Evolutionary conservation across 129 eudicot genomes (phyloP), one percentile per base, ranked within the genome.

Genomic region (Saussurea involucrata): DNA sequence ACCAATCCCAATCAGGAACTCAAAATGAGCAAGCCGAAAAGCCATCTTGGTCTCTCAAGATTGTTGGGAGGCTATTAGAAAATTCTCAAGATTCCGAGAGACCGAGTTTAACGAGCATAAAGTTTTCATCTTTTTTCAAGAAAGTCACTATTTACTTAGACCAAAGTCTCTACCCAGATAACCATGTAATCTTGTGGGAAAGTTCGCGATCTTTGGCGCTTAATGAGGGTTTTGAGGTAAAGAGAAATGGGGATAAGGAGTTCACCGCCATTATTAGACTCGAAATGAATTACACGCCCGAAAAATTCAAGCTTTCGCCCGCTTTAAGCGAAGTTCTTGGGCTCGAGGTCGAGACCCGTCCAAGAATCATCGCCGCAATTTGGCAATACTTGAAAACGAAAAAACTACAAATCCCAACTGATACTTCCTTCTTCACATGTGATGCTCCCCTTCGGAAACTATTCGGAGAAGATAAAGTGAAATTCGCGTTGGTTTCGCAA

Each of bases 71-170:
- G 76, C 44, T 94, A 68, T 82, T 94, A 61, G 96, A 91, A 66
- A 83, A 83, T n/a, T n/a, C 57, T 93, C 84, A 36, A 78, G 90
- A 87, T 71, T 67, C 92, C 44, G 73, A 36, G 36, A 83, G 76
- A 32, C 53, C 85, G 3, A 82, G 76, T 24, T 63, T 18, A 69
- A 24, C 78, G 4, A 37, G 72, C 20, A 93, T 96, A 13, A 89
- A 94, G 90, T 91, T 94, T 76, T 94, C 97, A 18, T 87, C 93
- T 27, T 94, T 91, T 69, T 89, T 91, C 83, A 94, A 94, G 92
- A 94, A 90, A 75, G 78, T 91, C 27, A 94, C 97, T 13, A 73
- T 94, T 53, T 94, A 91, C 80, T 76, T 94, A 81, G 98, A 94
- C 76, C 96, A 94, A 75, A 83, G 22, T 77, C 86, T 86, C 25